Conservation (phyloP, 352 stramenopile species). For the Phytophthora palmivora region DNA sequence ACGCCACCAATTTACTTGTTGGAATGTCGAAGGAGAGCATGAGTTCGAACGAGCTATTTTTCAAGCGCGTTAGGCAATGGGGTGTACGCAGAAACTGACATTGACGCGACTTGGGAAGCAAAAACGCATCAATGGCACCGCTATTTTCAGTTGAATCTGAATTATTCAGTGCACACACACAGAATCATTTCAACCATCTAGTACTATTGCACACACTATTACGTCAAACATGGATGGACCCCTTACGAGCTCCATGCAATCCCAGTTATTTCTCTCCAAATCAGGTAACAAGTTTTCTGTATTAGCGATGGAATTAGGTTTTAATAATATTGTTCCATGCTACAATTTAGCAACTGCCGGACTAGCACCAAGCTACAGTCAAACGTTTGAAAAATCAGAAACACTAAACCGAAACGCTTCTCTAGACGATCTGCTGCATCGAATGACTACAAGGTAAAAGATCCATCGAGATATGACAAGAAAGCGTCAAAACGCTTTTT, state of each 20-base stretch:
- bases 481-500: constrained; percentile 62
- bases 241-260: constrained; percentile 39
- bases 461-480: constrained; percentile 31
- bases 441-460: constrained; percentile 12
- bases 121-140: constrained; percentile 76
- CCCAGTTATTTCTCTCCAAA: constrained; percentile 49
- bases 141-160: constrained; percentile 82
- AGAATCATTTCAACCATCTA: constrained; percentile 16
- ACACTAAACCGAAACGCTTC: constrained; percentile 36
- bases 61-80: constrained; percentile 49
- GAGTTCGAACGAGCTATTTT: constrained; percentile 55
- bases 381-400: constrained; percentile 10
- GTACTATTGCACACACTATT: constrained; percentile 1
- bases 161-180: constrained; percentile 38
- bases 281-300: constrained; percentile 25
- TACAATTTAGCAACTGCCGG: constrained; percentile 18
- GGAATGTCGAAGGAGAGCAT: constrained; percentile 36
- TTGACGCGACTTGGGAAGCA: constrained; percentile 75
- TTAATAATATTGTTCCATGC: no score
- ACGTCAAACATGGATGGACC: constrained; percentile 18
- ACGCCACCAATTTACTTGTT: constrained; percentile 69
- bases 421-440: constrained; percentile 28
- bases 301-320: neutral
- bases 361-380: constrained; percentile 10
- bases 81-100: constrained; percentile 57